Percentiles rank a stretch among this genome's conserved stretches.
Evolutionary conservation across 139 green algal genomes (phyloP).

Genomic region (Auxenochlorella protothecoides): DNA sequence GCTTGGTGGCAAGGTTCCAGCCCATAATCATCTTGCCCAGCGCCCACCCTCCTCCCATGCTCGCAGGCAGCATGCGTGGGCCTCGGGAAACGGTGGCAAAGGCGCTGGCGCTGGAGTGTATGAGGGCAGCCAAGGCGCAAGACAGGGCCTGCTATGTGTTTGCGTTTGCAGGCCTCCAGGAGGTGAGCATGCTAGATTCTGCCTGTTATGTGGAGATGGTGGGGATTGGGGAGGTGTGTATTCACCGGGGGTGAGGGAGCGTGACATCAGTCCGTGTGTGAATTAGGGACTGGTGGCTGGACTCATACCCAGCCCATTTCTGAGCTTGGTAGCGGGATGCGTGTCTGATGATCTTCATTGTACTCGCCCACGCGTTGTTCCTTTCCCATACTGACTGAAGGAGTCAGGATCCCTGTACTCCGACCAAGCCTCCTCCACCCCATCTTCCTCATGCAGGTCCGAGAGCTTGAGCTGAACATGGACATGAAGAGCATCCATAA

Average conservation of each 20-base stretch:
- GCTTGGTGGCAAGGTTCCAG: no score
- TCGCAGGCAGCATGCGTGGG: slow-evolving; percentile 42
- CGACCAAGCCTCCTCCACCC: no score
- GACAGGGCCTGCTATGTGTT: slow-evolving; percentile 80
- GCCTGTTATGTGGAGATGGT: no score
- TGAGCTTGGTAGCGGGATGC: no score
- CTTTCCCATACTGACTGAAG: no score
- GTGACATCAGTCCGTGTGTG: no score
- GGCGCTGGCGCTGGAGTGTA: slow-evolving; percentile 64
- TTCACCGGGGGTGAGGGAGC: no score
- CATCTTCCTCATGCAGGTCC: slow-evolving; percentile 31
- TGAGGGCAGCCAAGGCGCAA: slow-evolving; percentile 47
- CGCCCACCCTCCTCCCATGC: not conserved
- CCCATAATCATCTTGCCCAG: no score
- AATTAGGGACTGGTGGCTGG: not conserved
- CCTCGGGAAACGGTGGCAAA: slow-evolving; percentile 77
- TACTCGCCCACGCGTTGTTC: no score
- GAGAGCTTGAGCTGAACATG: slow-evolving; percentile 68
- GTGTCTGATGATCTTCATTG: no score
- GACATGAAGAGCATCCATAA: slow-evolving; percentile 62
- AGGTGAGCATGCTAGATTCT: slow-evolving; percentile 28
- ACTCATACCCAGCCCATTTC: not conserved
- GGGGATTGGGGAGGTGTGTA: no score
- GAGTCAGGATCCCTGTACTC: no score
- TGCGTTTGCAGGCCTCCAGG: slow-evolving; percentile 62